Conservation (phyloP, 441 rosid genomes). For the Rhodomyrtus psidioides region DNA sequence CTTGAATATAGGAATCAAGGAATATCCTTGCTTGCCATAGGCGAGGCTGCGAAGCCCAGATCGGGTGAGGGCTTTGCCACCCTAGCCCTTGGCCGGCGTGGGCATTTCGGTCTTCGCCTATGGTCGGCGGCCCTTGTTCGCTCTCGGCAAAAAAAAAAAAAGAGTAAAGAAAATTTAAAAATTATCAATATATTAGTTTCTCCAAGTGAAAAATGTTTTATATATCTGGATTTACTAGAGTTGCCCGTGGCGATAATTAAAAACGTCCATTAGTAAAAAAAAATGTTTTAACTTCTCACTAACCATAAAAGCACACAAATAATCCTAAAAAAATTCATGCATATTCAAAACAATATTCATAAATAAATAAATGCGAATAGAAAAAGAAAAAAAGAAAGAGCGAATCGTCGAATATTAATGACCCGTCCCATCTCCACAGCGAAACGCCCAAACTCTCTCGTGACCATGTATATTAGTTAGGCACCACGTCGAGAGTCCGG, state of each 20-base stretch:
- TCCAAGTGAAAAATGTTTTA: neutral
- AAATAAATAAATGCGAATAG: neutral
- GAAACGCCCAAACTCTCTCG: neutral
- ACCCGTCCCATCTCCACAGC: neutral
- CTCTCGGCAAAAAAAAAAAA: too few species aligned
- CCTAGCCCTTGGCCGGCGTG: too few species aligned
- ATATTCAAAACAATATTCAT: neutral
- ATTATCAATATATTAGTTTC: too few species aligned
- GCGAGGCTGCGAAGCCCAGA: too few species aligned
- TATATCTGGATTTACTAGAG: neutral
- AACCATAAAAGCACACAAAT: neutral
- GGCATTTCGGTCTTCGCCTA: too few species aligned
- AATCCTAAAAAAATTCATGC: neutral
- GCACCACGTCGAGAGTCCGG: neutral
- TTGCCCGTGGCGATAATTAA: neutral
- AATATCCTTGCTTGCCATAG: too few species aligned
- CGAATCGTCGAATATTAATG: neutral
- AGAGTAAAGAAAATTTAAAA: too few species aligned
- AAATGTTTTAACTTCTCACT: neutral
- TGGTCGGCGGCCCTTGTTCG: too few species aligned
- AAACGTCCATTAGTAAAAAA: too few species aligned
- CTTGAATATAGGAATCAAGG: too few species aligned
- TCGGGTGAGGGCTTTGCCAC: too few species aligned
- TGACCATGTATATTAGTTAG: neutral
- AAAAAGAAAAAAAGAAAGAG: neutral